Base-by-base conservation (phyloP, 176 grass and related monocot species). In the Lolium multiflorum region DNA sequence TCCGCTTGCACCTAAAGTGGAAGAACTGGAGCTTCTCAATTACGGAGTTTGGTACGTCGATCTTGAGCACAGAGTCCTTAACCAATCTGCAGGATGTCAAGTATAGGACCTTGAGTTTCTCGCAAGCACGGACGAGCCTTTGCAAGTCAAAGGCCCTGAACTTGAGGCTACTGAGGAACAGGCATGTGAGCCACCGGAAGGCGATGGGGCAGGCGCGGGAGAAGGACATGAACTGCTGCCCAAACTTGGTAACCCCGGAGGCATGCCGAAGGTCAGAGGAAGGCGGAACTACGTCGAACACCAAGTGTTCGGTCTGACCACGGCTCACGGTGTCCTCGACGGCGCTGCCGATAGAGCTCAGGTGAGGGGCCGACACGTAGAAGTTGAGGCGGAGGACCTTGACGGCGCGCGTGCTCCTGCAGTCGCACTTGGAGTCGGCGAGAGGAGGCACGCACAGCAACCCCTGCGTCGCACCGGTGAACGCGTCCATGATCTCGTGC, bases 151-250 rank as follows among this genome's bases (percentile, higher is more conserved):
- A 73, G 9, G 44, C 15, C 11, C 37, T 8, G 11, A 73, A 83
- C 28, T 13, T 4, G n/a, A 83, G n/a, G 31, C 11, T 12, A 0
- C 4, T 46, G 50, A 54, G 20, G 0, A 31, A 26, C 1, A 72
- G 81, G 3, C 13, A 3, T 0, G 81, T 83, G 51, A 83, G 66
- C 20, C 81, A 71, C 22, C 14, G 39, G 51, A 83, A 83, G 21
- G 81, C 67, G 15, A 3, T 6, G n/a, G 81, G 81, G 67, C 20
- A 59, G 22, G 51, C 35, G 3, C 15, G 35, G 60, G 28, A 12
- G 73, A 85, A 85, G 44, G 47, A 43, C 73, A 85, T 85, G 60
- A 85, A 25, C 5, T 63, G 83, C 14, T 67, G 2, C 21, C 83
- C 73, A 2, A 67, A 21, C 38, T 70, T 20, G 71, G 54, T 2